Base-by-base conservation (phyloP, 805 yeast genomes). In the Saccharomycopsis sp. region DNA sequence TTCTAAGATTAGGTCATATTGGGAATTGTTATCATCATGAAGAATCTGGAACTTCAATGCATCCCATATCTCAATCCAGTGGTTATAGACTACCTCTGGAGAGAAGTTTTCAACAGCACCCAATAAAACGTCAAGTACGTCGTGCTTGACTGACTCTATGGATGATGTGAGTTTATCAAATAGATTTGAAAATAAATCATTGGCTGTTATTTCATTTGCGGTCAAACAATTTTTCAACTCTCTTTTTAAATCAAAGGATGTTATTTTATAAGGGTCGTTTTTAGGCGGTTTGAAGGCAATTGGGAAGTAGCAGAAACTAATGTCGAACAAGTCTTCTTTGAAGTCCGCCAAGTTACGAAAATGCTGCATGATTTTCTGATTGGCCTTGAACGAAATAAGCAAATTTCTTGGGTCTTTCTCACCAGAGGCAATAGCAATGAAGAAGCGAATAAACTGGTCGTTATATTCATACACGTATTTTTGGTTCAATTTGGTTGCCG, bases 321-420 rank as follows among this genome's bases (percentile, higher is more conserved):
- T 82, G 68, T 94, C 99, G 68, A 91, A 95, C 59, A 94, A 69
- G 8, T 88, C 89, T 63, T 86, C 85, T 34, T 79, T 66, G 65
- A 69, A 72, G n/a, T 70, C 68, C 48, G 70, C 63, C 53, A 81
- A 74, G 2, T 74, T 71, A 15, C 68, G 62, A 24, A 82, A 72
- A 2, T 64, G 64, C 20, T 66, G 59, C 18, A 83, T 75, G 14
- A 91, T 79, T 3, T 55, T 48, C 12, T 69, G 63, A 62, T 84
- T 82, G 50, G 90, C 66, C 2, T 74, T 68, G 64, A 92, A 89
- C 1, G 96, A 87, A 1, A 79, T 61, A 64, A 94, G 68, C 61
- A 94, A 74, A 70, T 95, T 94, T 60, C 87, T 78, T 2, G 99
- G 99, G 70, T 94, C 99, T 65, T 94, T 95, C 67, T 94, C 99